phyloP scores from a whole-genome alignment of 768 basidiomycete genomes.

The Nidula microcarpa region DNA sequence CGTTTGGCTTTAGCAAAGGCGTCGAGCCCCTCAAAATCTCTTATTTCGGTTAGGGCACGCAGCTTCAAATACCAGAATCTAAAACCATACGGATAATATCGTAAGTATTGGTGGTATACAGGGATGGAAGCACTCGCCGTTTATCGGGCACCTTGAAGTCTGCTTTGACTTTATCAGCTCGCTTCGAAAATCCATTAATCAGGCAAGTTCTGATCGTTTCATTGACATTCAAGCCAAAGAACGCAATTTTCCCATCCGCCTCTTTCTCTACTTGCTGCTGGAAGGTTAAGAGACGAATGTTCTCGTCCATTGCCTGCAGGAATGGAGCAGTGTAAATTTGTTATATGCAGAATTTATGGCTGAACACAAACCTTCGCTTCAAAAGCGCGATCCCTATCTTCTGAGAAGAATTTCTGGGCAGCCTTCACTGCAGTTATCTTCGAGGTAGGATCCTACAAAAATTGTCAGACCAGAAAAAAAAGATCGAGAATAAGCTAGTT shows the following conservation, averaged over 20 bases:
- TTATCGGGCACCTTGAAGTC: conserved; percentile 97
- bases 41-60: conserved; percentile 70
- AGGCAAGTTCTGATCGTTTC: conserved; percentile 82
- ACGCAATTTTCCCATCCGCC: conserved; percentile 67
- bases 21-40: conserved; percentile 87
- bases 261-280: conserved; percentile 93
- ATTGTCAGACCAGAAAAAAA: not conserved
- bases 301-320: conserved; percentile 88
- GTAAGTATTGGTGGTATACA: not conserved
- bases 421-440: conserved; percentile 70
- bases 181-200: conserved; percentile 75
- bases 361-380: conserved; percentile 72
- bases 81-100: conserved; percentile 2
- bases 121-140: conserved; percentile 48
- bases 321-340: not conserved
- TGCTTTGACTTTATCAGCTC: conserved; percentile 81
- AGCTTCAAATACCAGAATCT: conserved; percentile 96
- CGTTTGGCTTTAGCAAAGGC: conserved; percentile 82
- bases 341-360: not conserved
- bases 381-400: conserved; percentile 88
- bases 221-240: conserved; percentile 83
- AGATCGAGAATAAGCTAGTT: conserved; percentile 4
- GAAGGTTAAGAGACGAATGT: conserved; percentile 61
- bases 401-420: conserved; percentile 91
- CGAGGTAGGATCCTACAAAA: conserved; percentile 63